Base-by-base conservation (phyloP, 2,329 filamentous ascomycete genomes). In the Amesomyces nigricolor region DNA sequence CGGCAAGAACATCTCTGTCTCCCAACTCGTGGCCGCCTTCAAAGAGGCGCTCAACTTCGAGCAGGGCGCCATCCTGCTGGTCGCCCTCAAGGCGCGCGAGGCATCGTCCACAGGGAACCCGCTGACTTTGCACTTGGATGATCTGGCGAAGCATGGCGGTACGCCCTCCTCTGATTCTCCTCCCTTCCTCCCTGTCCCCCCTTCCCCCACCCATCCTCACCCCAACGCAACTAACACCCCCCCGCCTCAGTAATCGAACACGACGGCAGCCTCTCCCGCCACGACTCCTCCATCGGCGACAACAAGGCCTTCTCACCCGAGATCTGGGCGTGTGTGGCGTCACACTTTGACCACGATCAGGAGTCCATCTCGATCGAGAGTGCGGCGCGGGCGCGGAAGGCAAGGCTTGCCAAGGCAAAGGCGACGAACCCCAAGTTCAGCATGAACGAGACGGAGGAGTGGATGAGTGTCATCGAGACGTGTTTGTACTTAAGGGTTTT, bases 191-290 rank as follows among this genome's bases (percentile, higher is more conserved):
- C 6, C 9, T 4, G 30, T n/a, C 32, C 8, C 14, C 14, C 9
- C 4, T 10, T 48, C 32, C 39, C 19, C 17, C n/a, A 26, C 8
- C 14, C 10, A 51, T 26, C 7, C 13, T 9, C 39, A n/a, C 11
- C 4, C 26, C n/a, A 16, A 32, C 47, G 8, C 29, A 32, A 51
- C 44, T 8, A 16, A 8, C 17, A 19, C 17, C 17, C 17, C 17
- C 17, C 17, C 17, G 17, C 17, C 17, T 19, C 17, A 19, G 17
- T 69, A n/a, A 68, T 71, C 51, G 69, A 71, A 48, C 67, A 70
- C 54, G 68, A 71, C 51, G 67, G 67, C 39, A 67, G 64, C 37
- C 58, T 71, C 1, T 66, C 61, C 56, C 63, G 69, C 39, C 62
- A 63, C 45, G 68, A 71, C 52, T 26, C 63, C 38, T 58, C 60